A percentile compares a stretch with the other conserved stretches of the same genome.
Conservation (phyloP, 768 basidiomycete genomes). For the Hygrocybe coccinea region DNA sequence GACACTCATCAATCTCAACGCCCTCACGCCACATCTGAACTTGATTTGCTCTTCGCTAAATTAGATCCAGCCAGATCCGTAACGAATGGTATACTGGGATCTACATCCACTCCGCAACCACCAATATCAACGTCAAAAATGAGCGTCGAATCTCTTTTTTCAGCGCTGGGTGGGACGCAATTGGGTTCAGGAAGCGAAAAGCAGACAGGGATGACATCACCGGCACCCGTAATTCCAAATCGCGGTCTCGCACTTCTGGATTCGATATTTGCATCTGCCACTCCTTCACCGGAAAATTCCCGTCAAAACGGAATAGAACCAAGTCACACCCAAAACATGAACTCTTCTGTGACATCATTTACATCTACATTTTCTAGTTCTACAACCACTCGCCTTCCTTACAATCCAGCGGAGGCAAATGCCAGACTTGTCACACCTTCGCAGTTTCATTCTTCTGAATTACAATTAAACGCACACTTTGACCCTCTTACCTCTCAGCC, state of each 20-base stretch:
- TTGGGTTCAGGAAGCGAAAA: neutral
- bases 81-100: neutral
- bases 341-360: neutral
- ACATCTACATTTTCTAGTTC: neutral
- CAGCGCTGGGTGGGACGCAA: slow-evolving; percentile 25
- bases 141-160: slow-evolving; percentile 48
- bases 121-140: slow-evolving; percentile 36
- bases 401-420: neutral
- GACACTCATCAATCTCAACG: neutral
- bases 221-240: slow-evolving; percentile 19
- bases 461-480: neutral
- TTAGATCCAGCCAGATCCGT: slow-evolving; percentile 18
- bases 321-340: neutral
- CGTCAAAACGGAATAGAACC: neutral
- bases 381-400: neutral
- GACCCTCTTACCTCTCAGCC: neutral
- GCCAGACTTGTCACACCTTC: neutral
- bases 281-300: slow-evolving; percentile 12
- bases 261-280: slow-evolving; percentile 71
- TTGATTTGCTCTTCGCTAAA: slow-evolving; percentile 48
- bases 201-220: slow-evolving; percentile 19
- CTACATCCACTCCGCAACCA: no score
- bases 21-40: slow-evolving; percentile 32
- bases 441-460: neutral
- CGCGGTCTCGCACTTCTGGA: slow-evolving; percentile 55